These are phyloP conservation scores for Trichophyton simii DNA, from an alignment of 2,329 filamentous ascomycete genomes.

Conservation along the genomic window DNA sequence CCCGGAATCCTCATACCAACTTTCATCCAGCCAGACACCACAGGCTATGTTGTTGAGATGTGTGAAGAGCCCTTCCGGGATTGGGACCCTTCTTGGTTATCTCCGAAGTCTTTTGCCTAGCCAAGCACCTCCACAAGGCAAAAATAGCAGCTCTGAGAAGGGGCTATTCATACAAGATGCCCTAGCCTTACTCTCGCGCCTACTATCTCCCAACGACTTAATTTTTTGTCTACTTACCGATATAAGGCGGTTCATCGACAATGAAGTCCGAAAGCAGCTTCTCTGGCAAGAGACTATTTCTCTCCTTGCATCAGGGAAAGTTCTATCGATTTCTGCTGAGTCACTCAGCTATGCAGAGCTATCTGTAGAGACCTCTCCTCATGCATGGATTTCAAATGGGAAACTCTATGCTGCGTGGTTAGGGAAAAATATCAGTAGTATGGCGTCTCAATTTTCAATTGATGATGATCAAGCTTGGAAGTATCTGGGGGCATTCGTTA, in stretches of 20 bases:
- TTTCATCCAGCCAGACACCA: constrained; percentile 15
- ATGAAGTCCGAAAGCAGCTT: constrained; percentile 36
- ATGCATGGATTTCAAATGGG: constrained; percentile 53
- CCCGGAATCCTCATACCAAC: constrained; percentile 10
- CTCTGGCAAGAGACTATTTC: constrained; percentile 53
- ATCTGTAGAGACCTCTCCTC: constrained; percentile 15
- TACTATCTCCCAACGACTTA: constrained; percentile 35
- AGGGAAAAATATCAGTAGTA: constrained; percentile 46
- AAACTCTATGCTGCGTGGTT: constrained; percentile 59
- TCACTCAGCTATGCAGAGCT: constrained; percentile 31
- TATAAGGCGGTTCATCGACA: constrained; percentile 29
- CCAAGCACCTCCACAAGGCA: constrained; percentile 16
- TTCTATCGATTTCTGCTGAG: constrained; percentile 48
- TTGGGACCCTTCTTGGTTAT: constrained; percentile 64
- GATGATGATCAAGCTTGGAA: constrained; percentile 22
- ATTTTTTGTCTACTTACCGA: constrained; percentile 35
- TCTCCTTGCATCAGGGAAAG: constrained; percentile 47
- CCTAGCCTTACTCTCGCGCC: constrained; percentile 25
- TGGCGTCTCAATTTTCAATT: constrained; percentile 33
- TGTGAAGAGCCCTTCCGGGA: constrained; percentile 59
- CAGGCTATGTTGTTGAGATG: constrained; percentile 46
- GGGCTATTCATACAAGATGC: constrained; percentile 24
- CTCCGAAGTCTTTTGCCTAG: constrained; percentile 46
- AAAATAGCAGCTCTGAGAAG: constrained; percentile 24
- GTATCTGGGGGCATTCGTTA: constrained; percentile 34